Percentiles rank a stretch among this genome's conserved stretches.
Evolutionary conservation across 2,329 filamentous ascomycete genomes (phyloP).

Genomic region (Knoxdaviesia proteae): DNA sequence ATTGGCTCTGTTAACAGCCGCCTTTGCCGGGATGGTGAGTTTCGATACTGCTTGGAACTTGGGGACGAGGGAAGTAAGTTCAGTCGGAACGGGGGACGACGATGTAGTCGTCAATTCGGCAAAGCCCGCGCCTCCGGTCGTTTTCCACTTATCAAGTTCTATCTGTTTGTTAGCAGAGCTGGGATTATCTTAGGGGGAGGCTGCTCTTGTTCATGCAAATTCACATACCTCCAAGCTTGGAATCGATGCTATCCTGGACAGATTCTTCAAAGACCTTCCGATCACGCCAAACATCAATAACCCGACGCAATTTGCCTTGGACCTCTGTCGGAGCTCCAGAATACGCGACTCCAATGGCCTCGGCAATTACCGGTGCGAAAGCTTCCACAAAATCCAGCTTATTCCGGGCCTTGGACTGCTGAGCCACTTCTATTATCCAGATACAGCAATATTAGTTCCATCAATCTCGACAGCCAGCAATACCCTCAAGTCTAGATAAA

Average conservation of each 20-base stretch:
- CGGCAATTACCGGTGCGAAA: constrained; percentile 78
- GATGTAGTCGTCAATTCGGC: constrained; percentile 38
- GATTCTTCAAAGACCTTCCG: constrained; percentile 63
- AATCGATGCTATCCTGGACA: constrained; percentile 65
- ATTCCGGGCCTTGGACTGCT: constrained; percentile 81
- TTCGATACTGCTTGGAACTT: constrained; percentile 58
- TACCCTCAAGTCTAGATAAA: background rate
- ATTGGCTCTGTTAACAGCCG: constrained; percentile 48
- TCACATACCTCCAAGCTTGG: constrained; percentile 50
- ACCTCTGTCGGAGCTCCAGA: constrained; percentile 72
- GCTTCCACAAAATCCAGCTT: constrained; percentile 86
- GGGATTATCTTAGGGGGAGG: background rate
- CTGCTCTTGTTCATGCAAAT: background rate
- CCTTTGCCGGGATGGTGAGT: constrained; percentile 44
- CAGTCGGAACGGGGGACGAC: constrained; percentile 40
- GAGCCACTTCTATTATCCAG: constrained; percentile 54
- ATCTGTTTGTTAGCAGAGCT: constrained; percentile 5
- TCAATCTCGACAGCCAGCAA: background rate
- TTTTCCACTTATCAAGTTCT: constrained; percentile 44
- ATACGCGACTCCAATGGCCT: constrained; percentile 78
- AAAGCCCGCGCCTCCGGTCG: constrained; percentile 25
- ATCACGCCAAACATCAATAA: constrained; percentile 87
- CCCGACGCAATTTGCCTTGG: constrained; percentile 68
- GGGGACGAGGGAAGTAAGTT: constrained; percentile 56
- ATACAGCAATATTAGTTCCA: constrained; percentile 4